These are phyloP conservation scores for Oidiodendron maius DNA, from an alignment of 495 filamentous ascomycete genomes.

Conservation along the genomic window DNA sequence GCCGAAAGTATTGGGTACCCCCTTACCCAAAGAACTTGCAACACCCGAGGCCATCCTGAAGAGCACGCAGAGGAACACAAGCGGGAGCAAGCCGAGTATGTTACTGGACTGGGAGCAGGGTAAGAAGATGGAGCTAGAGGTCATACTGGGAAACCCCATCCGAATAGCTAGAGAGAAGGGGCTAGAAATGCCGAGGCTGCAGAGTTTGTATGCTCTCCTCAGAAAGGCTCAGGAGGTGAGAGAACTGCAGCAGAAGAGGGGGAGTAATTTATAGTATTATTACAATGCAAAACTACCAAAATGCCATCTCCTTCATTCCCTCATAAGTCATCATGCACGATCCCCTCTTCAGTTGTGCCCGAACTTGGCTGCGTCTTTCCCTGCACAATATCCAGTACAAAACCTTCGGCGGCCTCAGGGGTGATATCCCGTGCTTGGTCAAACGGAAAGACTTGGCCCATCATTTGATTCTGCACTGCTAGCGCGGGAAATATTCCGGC, in stretches of 20 bases:
- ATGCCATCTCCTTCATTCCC: too few species aligned
- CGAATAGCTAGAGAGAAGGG: conserved; percentile 42
- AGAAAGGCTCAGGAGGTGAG: conserved; percentile 33
- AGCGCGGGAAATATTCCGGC: conserved; percentile 23
- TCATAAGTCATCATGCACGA: too few species aligned
- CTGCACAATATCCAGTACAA: conserved; percentile 37
- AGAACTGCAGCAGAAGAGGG: conserved; percentile 30
- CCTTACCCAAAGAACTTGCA: conserved; percentile 37
- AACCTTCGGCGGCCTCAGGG: conserved; percentile 30
- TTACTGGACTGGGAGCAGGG: conserved; percentile 42
- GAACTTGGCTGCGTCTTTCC: conserved; percentile 35
- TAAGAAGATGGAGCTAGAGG: conserved; percentile 48
- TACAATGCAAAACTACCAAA: too few species aligned
- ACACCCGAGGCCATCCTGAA: conserved; percentile 46
- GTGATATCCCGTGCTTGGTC: conserved; percentile 21
- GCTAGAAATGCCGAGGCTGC: conserved; percentile 38
- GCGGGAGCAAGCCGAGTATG: conserved; percentile 53
- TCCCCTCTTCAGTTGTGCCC: too few species aligned
- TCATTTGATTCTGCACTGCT: conserved; percentile 37
- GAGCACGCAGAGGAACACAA: conserved; percentile 47
- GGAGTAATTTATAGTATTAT: neutral
- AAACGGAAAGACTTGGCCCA: conserved; percentile 37
- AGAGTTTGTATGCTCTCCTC: conserved; percentile 40
- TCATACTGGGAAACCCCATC: conserved; percentile 49
- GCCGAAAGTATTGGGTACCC: conserved; percentile 42